A percentile compares a stretch with the other conserved stretches of the same genome.
Conservation (phyloP, 768 basidiomycete species). For the Solioccasus polychromus region DNA sequence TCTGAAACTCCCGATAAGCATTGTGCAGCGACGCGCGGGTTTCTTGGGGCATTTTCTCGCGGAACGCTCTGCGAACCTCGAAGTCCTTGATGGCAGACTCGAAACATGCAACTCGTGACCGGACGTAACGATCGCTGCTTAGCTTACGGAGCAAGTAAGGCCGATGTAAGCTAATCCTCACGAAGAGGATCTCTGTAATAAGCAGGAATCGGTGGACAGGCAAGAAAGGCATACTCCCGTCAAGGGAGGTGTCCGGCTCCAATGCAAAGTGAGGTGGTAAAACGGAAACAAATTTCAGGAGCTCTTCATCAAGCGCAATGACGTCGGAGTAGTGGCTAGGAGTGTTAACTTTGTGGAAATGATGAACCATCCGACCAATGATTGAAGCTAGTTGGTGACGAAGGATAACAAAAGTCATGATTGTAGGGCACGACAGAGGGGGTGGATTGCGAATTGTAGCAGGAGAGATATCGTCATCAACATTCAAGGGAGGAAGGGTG, state of each 20-base stretch:
- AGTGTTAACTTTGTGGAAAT: slow-evolving; percentile 84
- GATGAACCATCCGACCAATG: slow-evolving; percentile 88
- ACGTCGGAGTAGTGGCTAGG: slow-evolving; percentile 84
- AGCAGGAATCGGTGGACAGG: slow-evolving; percentile 86
- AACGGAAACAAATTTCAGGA: slow-evolving; percentile 69
- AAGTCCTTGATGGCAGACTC: slow-evolving; percentile 89
- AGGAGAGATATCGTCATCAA: slow-evolving; percentile 56
- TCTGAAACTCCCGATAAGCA: slow-evolving; percentile 84
- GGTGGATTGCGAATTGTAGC: slow-evolving; percentile 47
- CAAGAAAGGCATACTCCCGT: slow-evolving; percentile 61
- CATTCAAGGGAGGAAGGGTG: slow-evolving; percentile 70
- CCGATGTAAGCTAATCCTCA: slow-evolving; percentile 79
- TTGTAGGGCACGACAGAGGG: slow-evolving; percentile 69
- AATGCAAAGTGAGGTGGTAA: slow-evolving; percentile 79
- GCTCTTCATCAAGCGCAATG: slow-evolving; percentile 74
- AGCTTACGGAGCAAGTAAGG: slow-evolving; percentile 81
- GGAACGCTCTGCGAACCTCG: slow-evolving; percentile 68
- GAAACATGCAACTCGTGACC: slow-evolving; percentile 84
- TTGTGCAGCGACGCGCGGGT: slow-evolving; percentile 71
- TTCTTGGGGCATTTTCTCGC: slow-evolving; percentile 58
- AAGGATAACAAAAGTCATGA: slow-evolving; percentile 85
- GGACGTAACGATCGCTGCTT: slow-evolving; percentile 74
- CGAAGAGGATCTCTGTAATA: slow-evolving; percentile 85
- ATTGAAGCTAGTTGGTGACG: slow-evolving; percentile 78
- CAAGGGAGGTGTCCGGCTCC: slow-evolving; percentile 74